Evolutionary conservation across 2,329 filamentous ascomycete genomes (phyloP).

Genomic region (Hymenoscyphus fructigenus): DNA sequence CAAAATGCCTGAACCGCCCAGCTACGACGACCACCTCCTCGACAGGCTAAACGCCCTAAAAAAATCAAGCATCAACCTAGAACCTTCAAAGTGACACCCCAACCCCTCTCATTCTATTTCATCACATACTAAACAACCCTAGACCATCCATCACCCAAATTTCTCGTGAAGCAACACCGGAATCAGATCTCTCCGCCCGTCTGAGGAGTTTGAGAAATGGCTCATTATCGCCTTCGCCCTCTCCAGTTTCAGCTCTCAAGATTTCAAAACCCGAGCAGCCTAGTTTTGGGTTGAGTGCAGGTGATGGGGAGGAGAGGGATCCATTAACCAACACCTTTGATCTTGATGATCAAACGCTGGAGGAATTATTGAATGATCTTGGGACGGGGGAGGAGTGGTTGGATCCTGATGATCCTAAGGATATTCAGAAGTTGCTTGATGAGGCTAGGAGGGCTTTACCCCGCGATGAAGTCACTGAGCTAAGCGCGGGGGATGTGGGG

Average conservation of each 20-base stretch:
- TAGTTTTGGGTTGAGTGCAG: no score
- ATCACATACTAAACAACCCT: conserved; percentile 23
- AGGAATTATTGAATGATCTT: conserved; percentile 34
- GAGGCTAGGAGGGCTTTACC: conserved; percentile 30
- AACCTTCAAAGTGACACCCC: conserved; percentile 27
- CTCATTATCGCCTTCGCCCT: conserved; percentile 22
- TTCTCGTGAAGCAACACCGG: conserved; percentile 23
- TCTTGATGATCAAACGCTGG: conserved; percentile 32
- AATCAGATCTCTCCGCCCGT: conserved; percentile 32
- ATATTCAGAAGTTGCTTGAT: conserved; percentile 32
- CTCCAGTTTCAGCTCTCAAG: conserved; percentile 16
- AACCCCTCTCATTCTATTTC: neutral
- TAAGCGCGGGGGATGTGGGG: conserved; percentile 35
- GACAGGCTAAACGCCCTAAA: conserved; percentile 36
- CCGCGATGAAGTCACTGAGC: conserved; percentile 1
- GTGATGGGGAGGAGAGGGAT: conserved; percentile 20
- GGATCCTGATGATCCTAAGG: conserved; percentile 32
- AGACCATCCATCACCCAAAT: conserved; percentile 16
- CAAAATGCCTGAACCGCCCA: conserved; percentile 32
- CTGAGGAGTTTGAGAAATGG: conserved; percentile 33
- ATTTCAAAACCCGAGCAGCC: no score
- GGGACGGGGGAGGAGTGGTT: conserved; percentile 33
- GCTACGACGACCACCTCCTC: conserved; percentile 33
- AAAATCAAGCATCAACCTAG: conserved; percentile 32
- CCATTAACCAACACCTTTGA: conserved; percentile 18